These are phyloP conservation scores for Pseudocercospora eumusae DNA, from an alignment of 2,329 filamentous ascomycete species.

Conservation along the genomic window DNA sequence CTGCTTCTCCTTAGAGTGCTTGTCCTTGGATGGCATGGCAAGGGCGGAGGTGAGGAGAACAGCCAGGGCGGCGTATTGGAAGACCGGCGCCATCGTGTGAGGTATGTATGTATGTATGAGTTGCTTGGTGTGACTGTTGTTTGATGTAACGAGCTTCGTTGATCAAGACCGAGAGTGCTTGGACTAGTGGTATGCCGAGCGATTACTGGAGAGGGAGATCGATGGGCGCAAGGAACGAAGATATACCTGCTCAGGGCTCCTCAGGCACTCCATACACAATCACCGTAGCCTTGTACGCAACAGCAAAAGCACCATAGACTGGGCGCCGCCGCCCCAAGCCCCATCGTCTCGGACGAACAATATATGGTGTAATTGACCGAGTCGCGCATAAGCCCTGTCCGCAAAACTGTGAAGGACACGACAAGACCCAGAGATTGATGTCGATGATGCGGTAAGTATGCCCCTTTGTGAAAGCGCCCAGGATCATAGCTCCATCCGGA, in stretches of 20 bases:
- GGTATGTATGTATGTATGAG: not conserved
- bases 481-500: not conserved
- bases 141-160: constrained; percentile 16
- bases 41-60: constrained; percentile 12
- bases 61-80: constrained; percentile 14
- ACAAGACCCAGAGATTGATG: not conserved
- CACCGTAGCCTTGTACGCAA: not conserved
- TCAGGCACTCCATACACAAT: not conserved
- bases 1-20: not conserved
- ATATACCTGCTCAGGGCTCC: constrained; percentile 1
- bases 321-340: constrained; percentile 3
- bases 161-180: constrained; percentile 9
- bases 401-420: not conserved
- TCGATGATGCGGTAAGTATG: not conserved
- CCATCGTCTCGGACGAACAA: not conserved
- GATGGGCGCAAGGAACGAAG: not conserved
- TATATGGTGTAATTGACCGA: not conserved
- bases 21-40: constrained; percentile 8
- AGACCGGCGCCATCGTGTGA: constrained; percentile 18
- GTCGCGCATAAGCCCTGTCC: constrained; percentile 4
- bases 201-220: not conserved
- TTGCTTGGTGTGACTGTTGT: not conserved
- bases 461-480: not conserved
- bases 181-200: not conserved
- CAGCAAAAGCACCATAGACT: constrained; percentile 2